A percentile compares a stretch with the other conserved stretches of the same genome.
Conservation (phyloP, 169 alveolate species). For the Eimeria praecox region DNA sequence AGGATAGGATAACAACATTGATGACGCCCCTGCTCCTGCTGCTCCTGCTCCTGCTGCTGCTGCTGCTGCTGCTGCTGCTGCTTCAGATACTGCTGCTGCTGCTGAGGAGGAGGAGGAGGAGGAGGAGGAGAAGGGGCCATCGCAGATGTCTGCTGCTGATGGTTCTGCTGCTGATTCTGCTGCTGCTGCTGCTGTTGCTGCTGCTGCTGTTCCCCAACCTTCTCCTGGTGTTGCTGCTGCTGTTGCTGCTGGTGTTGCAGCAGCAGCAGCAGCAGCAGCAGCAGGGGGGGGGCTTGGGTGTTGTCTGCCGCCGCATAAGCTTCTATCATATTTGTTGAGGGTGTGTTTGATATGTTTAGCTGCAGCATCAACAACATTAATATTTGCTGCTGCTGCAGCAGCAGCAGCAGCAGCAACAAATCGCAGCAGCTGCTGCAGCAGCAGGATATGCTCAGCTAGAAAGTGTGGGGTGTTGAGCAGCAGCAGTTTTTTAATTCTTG, state of each 20-base stretch:
- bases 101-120: no score
- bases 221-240: background rate
- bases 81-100: background rate
- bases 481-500: background rate
- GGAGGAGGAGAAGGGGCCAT: no score
- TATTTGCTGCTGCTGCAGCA: background rate
- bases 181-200: background rate
- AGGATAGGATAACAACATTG: no score
- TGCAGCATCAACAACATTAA: background rate
- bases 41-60: background rate
- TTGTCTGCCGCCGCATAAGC: background rate
- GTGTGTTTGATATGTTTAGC: no score
- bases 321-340: no score
- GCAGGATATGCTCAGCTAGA: background rate
- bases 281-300: background rate
- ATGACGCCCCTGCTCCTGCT: background rate
- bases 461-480: background rate
- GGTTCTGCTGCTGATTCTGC: background rate
- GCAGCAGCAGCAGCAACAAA: background rate
- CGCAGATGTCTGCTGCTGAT: background rate
- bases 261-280: background rate
- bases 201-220: no score
- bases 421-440: slow-evolving; percentile 13
- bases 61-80: background rate
- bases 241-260: background rate